phyloP scores from a whole-genome alignment of 208 protist genomes.

The Wallacemonas sp. region DNA sequence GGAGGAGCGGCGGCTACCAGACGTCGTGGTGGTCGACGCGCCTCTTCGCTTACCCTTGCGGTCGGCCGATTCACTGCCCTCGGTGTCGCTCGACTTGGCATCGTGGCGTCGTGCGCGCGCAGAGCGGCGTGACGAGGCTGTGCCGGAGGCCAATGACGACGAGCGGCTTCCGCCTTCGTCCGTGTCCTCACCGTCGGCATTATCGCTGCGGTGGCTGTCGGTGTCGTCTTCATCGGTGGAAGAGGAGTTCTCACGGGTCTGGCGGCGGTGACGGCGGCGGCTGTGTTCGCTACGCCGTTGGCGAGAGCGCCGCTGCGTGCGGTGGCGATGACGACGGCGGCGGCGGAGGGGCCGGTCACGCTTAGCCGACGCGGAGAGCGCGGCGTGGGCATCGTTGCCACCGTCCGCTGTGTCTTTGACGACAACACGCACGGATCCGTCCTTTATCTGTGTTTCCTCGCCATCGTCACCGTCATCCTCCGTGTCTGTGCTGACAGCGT shows the following conservation, averaged over 20 bases:
- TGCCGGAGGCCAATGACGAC: too few species aligned
- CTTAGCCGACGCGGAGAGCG: too few species aligned
- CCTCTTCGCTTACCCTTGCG: too few species aligned
- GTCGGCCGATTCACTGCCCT: background rate
- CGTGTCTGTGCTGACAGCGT: slow-evolving; percentile 5
- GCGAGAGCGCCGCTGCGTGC: background rate
- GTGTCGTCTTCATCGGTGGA: background rate
- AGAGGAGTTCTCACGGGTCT: background rate
- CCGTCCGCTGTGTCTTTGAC: too few species aligned
- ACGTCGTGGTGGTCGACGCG: too few species aligned
- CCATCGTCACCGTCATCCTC: slow-evolving; percentile 9
- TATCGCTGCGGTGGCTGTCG: slow-evolving; percentile 1
- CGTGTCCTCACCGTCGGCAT: slow-evolving; percentile 1
- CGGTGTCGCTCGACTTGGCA: background rate
- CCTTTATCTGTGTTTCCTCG: background rate
- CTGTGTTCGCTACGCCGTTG: background rate
- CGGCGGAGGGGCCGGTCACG: background rate
- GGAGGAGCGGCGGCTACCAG: too few species aligned
- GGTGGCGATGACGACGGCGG: too few species aligned
- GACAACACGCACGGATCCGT: too few species aligned
- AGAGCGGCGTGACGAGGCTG: too few species aligned
- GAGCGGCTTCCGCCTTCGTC: background rate
- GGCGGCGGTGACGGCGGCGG: background rate
- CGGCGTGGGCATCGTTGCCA: too few species aligned
- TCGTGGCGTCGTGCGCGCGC: too few species aligned